A percentile compares a stretch with the other conserved stretches of the same genome.
These are phyloP conservation scores for Phaseolus lunatus DNA, from an alignment of 306 rosid genomes.

Conservation along the genomic window DNA sequence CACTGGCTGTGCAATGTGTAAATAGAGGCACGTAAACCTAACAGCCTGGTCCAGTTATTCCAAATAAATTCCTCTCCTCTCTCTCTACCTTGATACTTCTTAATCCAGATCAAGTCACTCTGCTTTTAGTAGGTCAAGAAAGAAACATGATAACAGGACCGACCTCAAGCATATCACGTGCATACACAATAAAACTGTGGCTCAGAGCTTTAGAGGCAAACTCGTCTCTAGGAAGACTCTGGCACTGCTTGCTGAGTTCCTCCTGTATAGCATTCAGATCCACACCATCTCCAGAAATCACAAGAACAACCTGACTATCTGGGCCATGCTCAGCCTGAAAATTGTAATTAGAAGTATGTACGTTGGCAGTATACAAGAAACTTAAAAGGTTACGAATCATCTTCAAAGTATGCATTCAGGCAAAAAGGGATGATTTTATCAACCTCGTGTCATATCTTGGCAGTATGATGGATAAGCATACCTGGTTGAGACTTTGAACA, in stretches of 20 bases:
- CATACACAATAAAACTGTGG: constrained; percentile 90
- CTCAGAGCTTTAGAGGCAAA: constrained; percentile 86
- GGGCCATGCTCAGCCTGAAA: constrained; percentile 99
- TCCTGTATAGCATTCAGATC: constrained; percentile 80
- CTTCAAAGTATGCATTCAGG: neutral
- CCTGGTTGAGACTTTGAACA: neutral
- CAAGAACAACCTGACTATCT: constrained; percentile 99
- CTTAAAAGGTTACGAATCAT: neutral
- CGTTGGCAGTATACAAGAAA: constrained; percentile 39
- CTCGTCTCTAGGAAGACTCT: constrained; percentile 93
- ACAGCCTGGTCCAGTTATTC: neutral
- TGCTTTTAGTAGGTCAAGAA: constrained; percentile 15
- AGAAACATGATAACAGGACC: constrained; percentile 42
- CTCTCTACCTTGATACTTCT: neutral
- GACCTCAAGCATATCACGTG: constrained; percentile 94
- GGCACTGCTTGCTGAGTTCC: constrained; percentile 84
- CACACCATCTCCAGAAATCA: constrained; percentile 84
- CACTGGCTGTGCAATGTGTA: neutral
- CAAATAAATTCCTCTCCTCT: constrained; percentile 17
- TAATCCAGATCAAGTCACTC: neutral
- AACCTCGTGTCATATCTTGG: constrained; percentile 11
- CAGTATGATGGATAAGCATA: neutral
- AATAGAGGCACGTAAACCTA: constrained; percentile 6
- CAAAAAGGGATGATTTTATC: neutral
- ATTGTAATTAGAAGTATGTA: constrained; percentile 32